Evolutionary conservation across 2,329 filamentous ascomycete species (phyloP).

Genomic region (Botrytis paeoniae): DNA sequence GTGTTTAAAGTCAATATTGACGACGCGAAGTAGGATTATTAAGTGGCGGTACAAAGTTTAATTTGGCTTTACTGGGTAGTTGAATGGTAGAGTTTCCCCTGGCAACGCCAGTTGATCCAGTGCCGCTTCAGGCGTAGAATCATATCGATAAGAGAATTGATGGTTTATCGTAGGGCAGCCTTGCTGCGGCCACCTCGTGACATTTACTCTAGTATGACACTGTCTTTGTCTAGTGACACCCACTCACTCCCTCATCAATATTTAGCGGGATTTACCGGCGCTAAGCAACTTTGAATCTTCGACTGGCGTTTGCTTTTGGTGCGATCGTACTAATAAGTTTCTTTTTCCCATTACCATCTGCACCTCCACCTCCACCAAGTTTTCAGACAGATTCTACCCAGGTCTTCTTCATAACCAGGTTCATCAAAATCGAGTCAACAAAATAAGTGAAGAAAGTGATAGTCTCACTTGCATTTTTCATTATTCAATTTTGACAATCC

Average conservation of each 20-base stretch:
- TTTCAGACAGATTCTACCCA: background rate
- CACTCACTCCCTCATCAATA: background rate
- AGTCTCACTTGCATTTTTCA: constrained; percentile 14
- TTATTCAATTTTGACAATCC: constrained; percentile 5
- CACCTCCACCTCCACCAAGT: background rate
- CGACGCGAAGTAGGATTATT: constrained; percentile 12
- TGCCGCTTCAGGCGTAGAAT: background rate
- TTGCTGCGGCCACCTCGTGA: background rate
- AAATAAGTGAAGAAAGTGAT: constrained; percentile 3
- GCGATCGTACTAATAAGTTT: constrained; percentile 2
- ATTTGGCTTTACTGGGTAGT: background rate
- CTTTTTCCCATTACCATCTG: background rate
- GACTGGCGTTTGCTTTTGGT: background rate
- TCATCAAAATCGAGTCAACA: background rate
- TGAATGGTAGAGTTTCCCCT: constrained; percentile 15
- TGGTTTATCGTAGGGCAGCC: background rate
- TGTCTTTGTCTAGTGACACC: background rate
- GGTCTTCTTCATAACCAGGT: background rate
- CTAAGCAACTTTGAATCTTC: constrained; percentile 6
- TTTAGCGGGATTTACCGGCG: background rate
- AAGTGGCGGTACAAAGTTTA: constrained; percentile 7
- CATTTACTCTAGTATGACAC: background rate
- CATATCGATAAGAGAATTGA: background rate
- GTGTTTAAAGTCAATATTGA: background rate
- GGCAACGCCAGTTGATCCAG: constrained; percentile 2